phyloP scores from a whole-genome alignment of 306 rosid species.

The Trichosanthes truncata region DNA sequence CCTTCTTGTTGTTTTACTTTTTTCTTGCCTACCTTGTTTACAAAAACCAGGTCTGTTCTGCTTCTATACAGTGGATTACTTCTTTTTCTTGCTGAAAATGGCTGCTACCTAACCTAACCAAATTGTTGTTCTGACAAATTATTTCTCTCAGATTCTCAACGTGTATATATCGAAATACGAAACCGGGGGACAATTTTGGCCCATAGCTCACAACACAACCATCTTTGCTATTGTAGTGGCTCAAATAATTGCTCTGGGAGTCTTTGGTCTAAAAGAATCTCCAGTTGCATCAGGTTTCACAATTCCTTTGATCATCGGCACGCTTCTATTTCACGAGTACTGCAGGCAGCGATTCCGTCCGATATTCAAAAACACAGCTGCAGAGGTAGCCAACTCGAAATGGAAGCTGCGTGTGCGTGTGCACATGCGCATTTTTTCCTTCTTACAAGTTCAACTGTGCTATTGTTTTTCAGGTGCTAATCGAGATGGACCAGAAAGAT shows the following conservation, averaged over 20 bases:
- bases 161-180: conserved; percentile 66
- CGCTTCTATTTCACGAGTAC: conserved; percentile 67
- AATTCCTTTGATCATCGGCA: conserved; percentile 56
- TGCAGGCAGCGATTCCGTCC: conserved; percentile 82
- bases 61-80: neutral
- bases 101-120: neutral
- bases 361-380: conserved; percentile 36
- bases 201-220: conserved; percentile 55
- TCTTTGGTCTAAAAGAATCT: conserved; percentile 64
- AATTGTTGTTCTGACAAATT: neutral
- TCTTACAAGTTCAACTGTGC: neutral
- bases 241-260: conserved; percentile 82
- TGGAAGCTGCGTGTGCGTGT: neutral
- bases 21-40: conserved; percentile 77
- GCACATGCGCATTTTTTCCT: neutral
- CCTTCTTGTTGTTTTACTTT: conserved; percentile 73
- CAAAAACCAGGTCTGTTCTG: conserved; percentile 66
- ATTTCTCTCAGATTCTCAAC: conserved; percentile 53
- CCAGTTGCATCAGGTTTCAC: conserved; percentile 71
- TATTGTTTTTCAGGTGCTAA: conserved; percentile 41
- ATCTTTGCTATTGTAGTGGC: conserved; percentile 55
- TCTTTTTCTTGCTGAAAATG: neutral
- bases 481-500: conserved; percentile 77
- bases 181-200: conserved; percentile 75
- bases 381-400: conserved; percentile 50